Evolutionary conservation across 2,329 filamentous ascomycete species (phyloP), one percentile per base, ranked within the genome.

Genomic region (Sclerotinia sclerotiorum): DNA sequence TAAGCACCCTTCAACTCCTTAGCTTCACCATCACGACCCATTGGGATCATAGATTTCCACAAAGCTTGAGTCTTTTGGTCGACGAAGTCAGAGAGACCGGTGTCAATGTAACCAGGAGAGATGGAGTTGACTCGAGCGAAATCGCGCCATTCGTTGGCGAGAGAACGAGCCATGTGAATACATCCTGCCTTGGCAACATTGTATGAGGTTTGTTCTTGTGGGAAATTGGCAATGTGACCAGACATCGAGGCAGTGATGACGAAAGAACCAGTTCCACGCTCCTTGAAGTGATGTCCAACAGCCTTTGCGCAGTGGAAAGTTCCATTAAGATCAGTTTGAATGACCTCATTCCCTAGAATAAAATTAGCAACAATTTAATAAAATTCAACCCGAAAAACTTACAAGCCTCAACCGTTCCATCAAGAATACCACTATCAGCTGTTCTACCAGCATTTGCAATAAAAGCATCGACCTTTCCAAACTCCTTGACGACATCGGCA

Each of bases 361-460:
- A 48, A 2, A 44, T 68, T n/a, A 64, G 39, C 17, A 19, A 44
- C 2, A 11, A 2, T 17, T 42, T 13, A n/a, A 15, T 2, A 19
- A 24, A 11, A 46, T 1, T 35, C 11, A 15, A 15, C 19, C 3
- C 0, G 32, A 24, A 32, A 24, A 49, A 64, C 66, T 56, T 56
- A 68, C 89, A 92, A 73, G 86, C 86, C 78, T 89, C 82, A 66
- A 90, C 85, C 61, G 85, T 82, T 72, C 87, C 87, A 71, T 92
- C 90, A 61, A 92, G 82, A 76, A 92, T 84, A 69, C 89, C 90
- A 67, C 81, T 82, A 80, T 89, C 84, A 73, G 90, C 89, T 7
- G 90, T 91, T 70, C 87, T 85, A 68, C 90, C 90, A 27, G 90
- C 89, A 79, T 90, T 90, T 79, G 87, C 87, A 72, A 90, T 85